These are phyloP conservation scores for Aspergillus brunneoviolaceus DNA, from an alignment of 2,329 filamentous ascomycete species.

Conservation along the genomic window DNA sequence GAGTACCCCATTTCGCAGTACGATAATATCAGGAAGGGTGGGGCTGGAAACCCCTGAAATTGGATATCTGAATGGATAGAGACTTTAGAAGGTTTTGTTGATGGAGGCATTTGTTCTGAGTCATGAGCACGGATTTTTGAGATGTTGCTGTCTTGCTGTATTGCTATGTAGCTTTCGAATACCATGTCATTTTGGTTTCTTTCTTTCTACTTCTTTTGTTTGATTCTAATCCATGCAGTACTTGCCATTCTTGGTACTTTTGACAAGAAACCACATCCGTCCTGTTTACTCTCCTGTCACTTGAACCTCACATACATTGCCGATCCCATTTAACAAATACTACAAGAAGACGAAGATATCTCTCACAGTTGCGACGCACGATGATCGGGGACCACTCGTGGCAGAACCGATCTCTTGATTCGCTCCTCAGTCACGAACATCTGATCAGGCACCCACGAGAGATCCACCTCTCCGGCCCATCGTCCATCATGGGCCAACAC, in stretches of 20 bases:
- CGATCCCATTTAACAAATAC: no score
- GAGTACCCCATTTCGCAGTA: constrained; percentile 14
- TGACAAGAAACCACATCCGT: no score
- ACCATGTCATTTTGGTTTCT: no score
- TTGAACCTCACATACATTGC: no score
- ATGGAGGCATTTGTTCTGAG: background rate
- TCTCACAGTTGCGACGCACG: background rate
- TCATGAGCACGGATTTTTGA: no score
- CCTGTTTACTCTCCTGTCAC: no score
- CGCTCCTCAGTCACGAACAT: constrained; percentile 29
- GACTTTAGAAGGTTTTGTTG: background rate
- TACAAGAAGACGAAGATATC: no score
- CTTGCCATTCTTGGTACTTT: no score
- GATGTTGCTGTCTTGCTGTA: no score
- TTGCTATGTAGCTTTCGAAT: no score
- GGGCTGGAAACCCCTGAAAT: background rate
- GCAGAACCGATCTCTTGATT: constrained; percentile 16
- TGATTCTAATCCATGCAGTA: no score
- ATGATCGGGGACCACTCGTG: background rate
- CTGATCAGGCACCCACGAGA: constrained; percentile 32
- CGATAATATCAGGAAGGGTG: constrained; percentile 10
- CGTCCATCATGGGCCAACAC: constrained; percentile 20
- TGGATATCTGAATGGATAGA: background rate
- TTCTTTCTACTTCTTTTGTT: no score
- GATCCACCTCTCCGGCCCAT: constrained; percentile 9